Conservation (phyloP, 208 protist genomes). For the Trypanosoma congolense region DNA sequence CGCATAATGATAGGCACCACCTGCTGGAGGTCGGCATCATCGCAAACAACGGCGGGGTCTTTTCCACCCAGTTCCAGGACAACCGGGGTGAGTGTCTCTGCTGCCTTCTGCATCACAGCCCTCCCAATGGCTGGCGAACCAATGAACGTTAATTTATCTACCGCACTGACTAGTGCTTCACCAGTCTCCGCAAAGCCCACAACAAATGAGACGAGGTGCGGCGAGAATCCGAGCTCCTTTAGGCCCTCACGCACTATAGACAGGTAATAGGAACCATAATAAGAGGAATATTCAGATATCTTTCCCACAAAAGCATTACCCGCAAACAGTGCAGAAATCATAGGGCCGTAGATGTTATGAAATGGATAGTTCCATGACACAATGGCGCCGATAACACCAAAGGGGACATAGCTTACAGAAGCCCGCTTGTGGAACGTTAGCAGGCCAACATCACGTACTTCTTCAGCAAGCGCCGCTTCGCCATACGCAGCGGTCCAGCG, state of each 20-base stretch:
- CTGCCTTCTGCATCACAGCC: conserved; percentile 88
- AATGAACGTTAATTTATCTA: conserved; percentile 93
- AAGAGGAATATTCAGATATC: conserved; percentile 93
- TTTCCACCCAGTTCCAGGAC: conserved; percentile 95
- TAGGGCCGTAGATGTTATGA: conserved; percentile 92
- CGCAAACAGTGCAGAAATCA: conserved; percentile 92
- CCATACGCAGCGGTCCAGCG: conserved; percentile 80
- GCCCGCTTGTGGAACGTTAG: conserved; percentile 88
- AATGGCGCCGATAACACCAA: conserved; percentile 90
- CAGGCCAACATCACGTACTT: conserved; percentile 79
- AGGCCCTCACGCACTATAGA: conserved; percentile 87
- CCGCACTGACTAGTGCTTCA: conserved; percentile 75
- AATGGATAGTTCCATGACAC: conserved; percentile 96
- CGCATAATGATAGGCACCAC: conserved; percentile 86
- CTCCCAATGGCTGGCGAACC: conserved; percentile 86
- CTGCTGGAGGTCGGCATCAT: conserved; percentile 89
- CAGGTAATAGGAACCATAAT: conserved; percentile 89
- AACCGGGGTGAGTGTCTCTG: conserved; percentile 88
- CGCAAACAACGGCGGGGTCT: conserved; percentile 89
- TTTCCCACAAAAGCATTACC: conserved; percentile 94
- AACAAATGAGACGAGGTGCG: conserved; percentile 90
- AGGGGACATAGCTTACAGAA: conserved; percentile 78
- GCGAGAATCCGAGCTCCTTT: conserved; percentile 77
- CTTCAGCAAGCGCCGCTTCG: conserved; percentile 74
- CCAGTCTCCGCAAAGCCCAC: conserved; percentile 92